Percentiles rank a stretch among this genome's conserved stretches.
phyloP scores from a whole-genome alignment of 2,329 filamentous ascomycete species.

The Botrytis hyacinthi region DNA sequence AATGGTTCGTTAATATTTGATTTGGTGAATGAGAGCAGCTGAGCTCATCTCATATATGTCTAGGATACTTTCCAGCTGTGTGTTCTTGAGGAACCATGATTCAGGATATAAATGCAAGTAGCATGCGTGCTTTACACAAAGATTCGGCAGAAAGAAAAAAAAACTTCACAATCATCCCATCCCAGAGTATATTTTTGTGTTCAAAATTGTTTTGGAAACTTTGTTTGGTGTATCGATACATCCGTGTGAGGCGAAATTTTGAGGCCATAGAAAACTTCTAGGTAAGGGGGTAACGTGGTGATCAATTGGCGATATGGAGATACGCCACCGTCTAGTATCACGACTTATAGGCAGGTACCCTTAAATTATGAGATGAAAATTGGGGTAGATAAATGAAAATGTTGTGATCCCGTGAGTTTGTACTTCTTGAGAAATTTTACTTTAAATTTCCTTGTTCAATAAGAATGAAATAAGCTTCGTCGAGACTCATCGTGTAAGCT shows the following conservation, averaged over 20 bases:
- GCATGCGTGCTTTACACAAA: background rate
- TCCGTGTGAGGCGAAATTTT: background rate
- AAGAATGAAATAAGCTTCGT: background rate
- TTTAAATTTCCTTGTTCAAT: background rate
- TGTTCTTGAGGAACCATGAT: constrained; percentile 3
- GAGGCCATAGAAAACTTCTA: background rate
- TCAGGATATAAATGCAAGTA: constrained; percentile 2
- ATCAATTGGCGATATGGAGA: background rate
- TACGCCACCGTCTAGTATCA: background rate
- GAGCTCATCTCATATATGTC: constrained; percentile 15
- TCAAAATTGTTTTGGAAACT: constrained; percentile 10
- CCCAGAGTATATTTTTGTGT: background rate
- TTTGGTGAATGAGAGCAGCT: constrained; percentile 4
- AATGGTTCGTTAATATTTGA: background rate
- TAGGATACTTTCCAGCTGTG: constrained; percentile 11
- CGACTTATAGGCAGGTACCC: constrained; percentile 19
- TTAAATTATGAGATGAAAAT: constrained; percentile 7
- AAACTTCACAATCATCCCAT: background rate
- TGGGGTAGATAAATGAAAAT: constrained; percentile 14
- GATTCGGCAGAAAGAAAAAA: background rate
- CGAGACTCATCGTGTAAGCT: background rate
- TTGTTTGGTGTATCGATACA: constrained; percentile 15
- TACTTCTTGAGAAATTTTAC: background rate
- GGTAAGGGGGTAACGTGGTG: background rate
- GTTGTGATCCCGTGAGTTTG: constrained; percentile 19